Evolutionary conservation across 192 early-diverging fungal genomes (phyloP).

Genomic region (Coemansia sp.): DNA sequence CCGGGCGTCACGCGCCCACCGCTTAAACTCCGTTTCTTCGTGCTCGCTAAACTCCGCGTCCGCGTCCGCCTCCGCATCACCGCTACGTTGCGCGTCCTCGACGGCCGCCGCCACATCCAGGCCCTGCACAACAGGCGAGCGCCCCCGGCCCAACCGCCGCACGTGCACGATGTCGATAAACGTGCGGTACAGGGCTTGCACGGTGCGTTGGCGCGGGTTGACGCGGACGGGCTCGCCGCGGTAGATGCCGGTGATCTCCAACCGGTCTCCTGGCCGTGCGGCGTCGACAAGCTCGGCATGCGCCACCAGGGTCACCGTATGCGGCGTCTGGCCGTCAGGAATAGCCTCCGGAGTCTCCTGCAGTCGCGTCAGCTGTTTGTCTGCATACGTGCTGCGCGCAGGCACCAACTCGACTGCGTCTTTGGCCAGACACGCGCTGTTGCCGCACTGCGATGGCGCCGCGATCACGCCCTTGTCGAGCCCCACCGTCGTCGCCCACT

Average conservation of each 20-base stretch:
- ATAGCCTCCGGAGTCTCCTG: slow-evolving; percentile 60
- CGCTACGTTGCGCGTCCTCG: slow-evolving; percentile 47
- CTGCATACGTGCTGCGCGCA: slow-evolving; percentile 62
- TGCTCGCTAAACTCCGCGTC: slow-evolving; percentile 22
- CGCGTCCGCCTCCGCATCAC: slow-evolving; percentile 28
- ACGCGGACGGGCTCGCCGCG: slow-evolving; percentile 37
- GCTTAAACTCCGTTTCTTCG: slow-evolving; percentile 37
- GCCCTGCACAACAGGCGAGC: slow-evolving; percentile 49
- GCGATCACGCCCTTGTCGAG: slow-evolving; percentile 57
- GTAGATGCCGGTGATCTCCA: slow-evolving; percentile 43
- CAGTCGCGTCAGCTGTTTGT: slow-evolving; percentile 82
- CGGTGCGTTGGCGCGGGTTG: slow-evolving; percentile 18
- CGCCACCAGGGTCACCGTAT: slow-evolving; percentile 56
- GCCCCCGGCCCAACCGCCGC: slow-evolving; percentile 17
- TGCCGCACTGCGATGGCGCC: slow-evolving; percentile 53
- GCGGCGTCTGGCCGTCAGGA: slow-evolving; percentile 54
- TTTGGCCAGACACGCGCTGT: slow-evolving; percentile 69
- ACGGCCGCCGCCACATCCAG: slow-evolving; percentile 59
- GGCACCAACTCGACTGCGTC: slow-evolving; percentile 58
- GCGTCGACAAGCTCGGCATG: slow-evolving; percentile 61
- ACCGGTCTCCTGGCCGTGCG: slow-evolving; percentile 57
- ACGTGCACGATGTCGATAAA: slow-evolving; percentile 33
- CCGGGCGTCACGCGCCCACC: slow-evolving; percentile 63
- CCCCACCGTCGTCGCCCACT: slow-evolving; percentile 58
- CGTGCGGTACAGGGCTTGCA: slow-evolving; percentile 12